Evolutionary conservation across 179 eudicot species (phyloP), one percentile per base, ranked within the genome.

Genomic region (Silene vulgaris): DNA sequence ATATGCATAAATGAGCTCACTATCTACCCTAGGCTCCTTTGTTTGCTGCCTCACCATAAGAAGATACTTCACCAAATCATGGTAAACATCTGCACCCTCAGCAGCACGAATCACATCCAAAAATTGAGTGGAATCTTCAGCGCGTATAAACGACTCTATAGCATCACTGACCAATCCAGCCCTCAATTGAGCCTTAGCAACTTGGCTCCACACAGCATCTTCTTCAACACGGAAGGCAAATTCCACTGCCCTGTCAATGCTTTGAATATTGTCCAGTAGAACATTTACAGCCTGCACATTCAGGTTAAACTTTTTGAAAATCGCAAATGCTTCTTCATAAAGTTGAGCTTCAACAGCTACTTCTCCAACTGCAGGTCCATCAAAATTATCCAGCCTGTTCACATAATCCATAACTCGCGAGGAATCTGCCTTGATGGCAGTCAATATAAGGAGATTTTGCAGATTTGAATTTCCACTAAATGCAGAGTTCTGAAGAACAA

Each of bases 201-300:
- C 97, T 78, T 92, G 97, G 80, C 96, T 92, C 97, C 97, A 92
- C 23, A 92, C 97, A 76, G 91, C 94, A 84, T 92, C 97, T 80
- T 92, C 97, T 85, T 91, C 97, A 77, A 92, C 97, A 72, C 97
- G 96, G 87, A 84, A 92, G 30, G 97, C 97, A 85, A 92, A 92
- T 79, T 92, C 97, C 23, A 92, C 97, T 67, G 97, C 97, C 28
- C 97, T 91, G 74, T 88, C 89, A 69, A 92, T 84, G 76, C 86
- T 86, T 69, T 85, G 82, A 21, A 92, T 81, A 56, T 86, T 87
- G 74, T 92, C 97, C 80, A 92, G 62, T 30, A 91, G 75, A 6
- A 91, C 96, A 85, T 91, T 85, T 37, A 89, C 97, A 50, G 95
- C 98, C 69, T 88, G 95, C 66, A 93, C 98, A 81, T 91, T 93